Evolutionary conservation across 2,329 filamentous ascomycete species (phyloP), one percentile per base, ranked within the genome.

Genomic region (Monilinia vaccinii-corymbosi): DNA sequence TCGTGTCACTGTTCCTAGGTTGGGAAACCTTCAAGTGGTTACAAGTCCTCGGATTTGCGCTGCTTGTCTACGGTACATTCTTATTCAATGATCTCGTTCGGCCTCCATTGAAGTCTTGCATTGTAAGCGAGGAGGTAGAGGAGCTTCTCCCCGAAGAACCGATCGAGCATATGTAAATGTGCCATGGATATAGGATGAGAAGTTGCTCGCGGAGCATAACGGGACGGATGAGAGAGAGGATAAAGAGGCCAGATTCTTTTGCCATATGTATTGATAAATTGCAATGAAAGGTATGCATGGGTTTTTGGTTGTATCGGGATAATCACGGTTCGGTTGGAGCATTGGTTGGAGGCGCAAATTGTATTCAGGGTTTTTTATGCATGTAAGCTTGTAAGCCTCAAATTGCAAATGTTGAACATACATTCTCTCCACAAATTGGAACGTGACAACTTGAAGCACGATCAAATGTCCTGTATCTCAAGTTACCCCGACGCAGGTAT

Each of bases 1-100:
- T 99, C 32, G 89, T 96, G 16, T 96, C 91, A 21, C 82, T 99
- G 5, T 90, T 88, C 4, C 82, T 99, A 2, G 92, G 92, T 62
- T 99, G 94, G 94, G 94, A 99, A 76, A 86, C 84, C 0, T 97
- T 99, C 82, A 97, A 97, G 76, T 95, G 90, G 88, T 82, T 99
- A 8, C 94, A 99, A 75, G 90, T 99, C 16, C 73, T 84, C 3
- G 94, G 94, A 1, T 99, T 99, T 68, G 88, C 77, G 1, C 76
- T 97, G 65, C 81, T 99, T 40, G 94, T 99, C 16, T 99, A 97
- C 72, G 95, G 94, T 66, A 99, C 93, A 2, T 97, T 96, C 74
- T 73, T 97, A 46, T 97, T 97, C 79, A 97, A 97, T 74, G 91
- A 95, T 64, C 84, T 99, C 61, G 82, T 97, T n/a, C 79, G 84